Base-by-base conservation (phyloP, 106 monocot species). In the Allium cepa region DNA sequence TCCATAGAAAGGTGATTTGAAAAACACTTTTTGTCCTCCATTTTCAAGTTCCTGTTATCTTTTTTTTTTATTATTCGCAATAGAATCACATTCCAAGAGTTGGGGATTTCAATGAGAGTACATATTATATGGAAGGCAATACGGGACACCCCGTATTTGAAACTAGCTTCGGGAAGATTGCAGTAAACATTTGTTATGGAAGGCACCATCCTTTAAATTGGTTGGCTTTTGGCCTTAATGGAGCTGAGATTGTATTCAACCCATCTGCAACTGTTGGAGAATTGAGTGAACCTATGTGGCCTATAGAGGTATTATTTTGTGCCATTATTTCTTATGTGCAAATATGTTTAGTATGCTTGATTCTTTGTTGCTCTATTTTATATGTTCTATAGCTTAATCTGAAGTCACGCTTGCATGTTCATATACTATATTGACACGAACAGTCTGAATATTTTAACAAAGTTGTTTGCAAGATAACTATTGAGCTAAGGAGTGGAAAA, bases 51-150 rank as follows among this genome's bases (percentile, higher is more conserved):
- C 49, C 26, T 52, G 11, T 53, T 26, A 51, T 5, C 11, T 4
- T 56, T 45, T 50, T 49, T 27, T 28, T 0, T 51, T 49, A 8
- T 9, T 50, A 50, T 49, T 72, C 67, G 26, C 53, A 57, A 47
- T 72, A 97, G 96, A 97, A 97, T 82, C 96, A 97, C 69, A 97
- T 97, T 77, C 96, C 96, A 60, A 88, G 92, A 74, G 89, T 97
- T 74, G 92, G 92, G 28, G 92, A 99, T 79, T 93, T 92, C 73
- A 92, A 99, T 69, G 92, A 92, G 73, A 99, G 92, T 79, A 92
- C 92, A 62, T 92, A 93, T 67, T 92, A 92, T 53, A 90, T 90
- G 92, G 92, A 99, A 80, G 97, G 92, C 53, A 82, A 99, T 79
- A 93, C 87, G 0, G 87, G 92, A 11, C 92, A 99, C 75, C 97